phyloP scores from a whole-genome alignment of 2,329 filamentous ascomycete species.

The Pseudogymnoascus sp. region DNA sequence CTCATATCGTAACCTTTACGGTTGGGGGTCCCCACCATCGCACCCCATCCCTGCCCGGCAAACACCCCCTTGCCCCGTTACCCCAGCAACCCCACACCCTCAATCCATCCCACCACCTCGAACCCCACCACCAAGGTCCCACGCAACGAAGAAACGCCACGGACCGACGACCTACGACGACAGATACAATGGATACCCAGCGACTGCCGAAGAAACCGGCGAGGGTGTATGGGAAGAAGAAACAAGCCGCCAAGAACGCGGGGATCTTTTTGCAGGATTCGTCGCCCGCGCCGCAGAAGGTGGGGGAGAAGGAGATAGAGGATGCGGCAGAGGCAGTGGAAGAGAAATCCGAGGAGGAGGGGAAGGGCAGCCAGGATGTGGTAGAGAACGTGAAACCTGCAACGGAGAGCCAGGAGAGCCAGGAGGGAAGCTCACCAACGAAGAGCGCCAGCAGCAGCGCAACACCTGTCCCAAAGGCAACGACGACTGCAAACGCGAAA shows the following conservation, averaged over 20 bases:
- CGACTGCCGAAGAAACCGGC: background rate
- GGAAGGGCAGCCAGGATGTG: background rate
- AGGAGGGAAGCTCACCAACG: background rate
- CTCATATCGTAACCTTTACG: background rate
- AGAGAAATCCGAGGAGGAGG: background rate
- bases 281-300: background rate
- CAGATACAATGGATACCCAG: slow-evolving; percentile 1
- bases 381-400: background rate
- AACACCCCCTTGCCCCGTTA: too few species aligned
- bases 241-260: background rate
- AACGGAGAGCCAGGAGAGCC: background rate
- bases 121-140: slow-evolving; percentile 1
- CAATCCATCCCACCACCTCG: background rate
- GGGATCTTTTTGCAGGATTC: background rate
- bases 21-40: background rate
- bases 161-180: background rate
- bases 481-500: background rate
- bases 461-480: background rate
- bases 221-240: slow-evolving; percentile 8
- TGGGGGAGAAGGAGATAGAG: background rate
- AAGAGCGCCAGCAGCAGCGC: background rate
- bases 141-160: background rate
- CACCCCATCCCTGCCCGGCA: background rate
- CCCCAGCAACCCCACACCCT: background rate
- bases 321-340: background rate